Evolutionary conservation across 305 asterid species (phyloP).

Genomic region (Solanum hybrid): DNA sequence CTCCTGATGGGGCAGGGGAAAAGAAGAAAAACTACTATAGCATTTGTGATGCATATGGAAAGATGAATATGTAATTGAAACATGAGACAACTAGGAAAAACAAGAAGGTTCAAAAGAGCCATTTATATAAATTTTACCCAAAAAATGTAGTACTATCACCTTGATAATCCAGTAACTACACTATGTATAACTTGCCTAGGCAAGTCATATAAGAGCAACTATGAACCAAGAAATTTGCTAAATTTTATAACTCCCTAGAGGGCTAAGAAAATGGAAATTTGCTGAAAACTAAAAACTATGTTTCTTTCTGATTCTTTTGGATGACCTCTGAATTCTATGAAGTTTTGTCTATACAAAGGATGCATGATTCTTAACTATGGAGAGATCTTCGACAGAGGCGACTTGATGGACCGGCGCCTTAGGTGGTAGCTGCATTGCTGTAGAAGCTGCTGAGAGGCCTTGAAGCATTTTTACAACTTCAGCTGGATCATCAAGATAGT

Average conservation of each 20-base stretch:
- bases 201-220: background rate
- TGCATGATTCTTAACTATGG: background rate
- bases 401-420: constrained; percentile 16
- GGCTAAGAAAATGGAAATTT: background rate
- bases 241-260: background rate
- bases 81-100: background rate
- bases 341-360: background rate
- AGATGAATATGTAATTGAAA: background rate
- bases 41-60: background rate
- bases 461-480: constrained; percentile 62
- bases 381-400: constrained; percentile 27
- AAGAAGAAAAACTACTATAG: background rate
- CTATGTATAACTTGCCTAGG: background rate
- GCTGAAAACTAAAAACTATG: background rate
- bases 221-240: background rate
- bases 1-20: background rate
- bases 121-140: background rate
- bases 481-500: constrained; percentile 58
- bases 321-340: background rate
- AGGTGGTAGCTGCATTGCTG: constrained; percentile 16
- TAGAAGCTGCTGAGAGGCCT: constrained; percentile 37
- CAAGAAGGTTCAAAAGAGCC: background rate
- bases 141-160: background rate
- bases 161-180: background rate
- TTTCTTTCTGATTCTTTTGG: background rate